phyloP scores from a whole-genome alignment of 2,329 filamentous ascomycete species.

The Botrytis pseudocinerea region DNA sequence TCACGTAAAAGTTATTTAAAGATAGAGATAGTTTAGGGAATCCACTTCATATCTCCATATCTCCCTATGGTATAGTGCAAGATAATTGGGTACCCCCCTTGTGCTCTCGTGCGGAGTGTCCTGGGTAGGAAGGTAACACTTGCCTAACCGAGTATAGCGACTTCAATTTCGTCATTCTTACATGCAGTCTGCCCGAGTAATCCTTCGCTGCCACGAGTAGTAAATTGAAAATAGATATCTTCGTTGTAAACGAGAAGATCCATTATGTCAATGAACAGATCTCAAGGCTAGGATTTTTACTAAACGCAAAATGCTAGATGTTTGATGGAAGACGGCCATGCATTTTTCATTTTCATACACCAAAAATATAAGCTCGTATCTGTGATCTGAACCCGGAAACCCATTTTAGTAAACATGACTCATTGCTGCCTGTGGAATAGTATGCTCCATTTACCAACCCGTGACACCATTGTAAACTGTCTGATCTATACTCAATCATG shows the following conservation, averaged over 20 bases:
- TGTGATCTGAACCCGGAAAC: background rate
- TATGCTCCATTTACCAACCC: background rate
- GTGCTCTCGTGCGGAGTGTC: background rate
- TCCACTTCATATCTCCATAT: background rate
- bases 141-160: slow-evolving; percentile 1
- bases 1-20: background rate
- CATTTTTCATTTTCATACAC: background rate
- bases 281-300: background rate
- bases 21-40: background rate
- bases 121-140: slow-evolving; percentile 14
- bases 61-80: background rate
- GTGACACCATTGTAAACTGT: background rate
- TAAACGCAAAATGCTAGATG: background rate
- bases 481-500: background rate
- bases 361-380: background rate
- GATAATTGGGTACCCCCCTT: background rate
- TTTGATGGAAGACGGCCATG: background rate
- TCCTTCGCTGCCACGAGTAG: background rate
- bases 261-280: background rate
- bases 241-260: background rate
- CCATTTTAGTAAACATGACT: background rate
- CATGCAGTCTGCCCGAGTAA: background rate
- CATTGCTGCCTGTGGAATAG: background rate
- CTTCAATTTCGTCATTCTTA: slow-evolving; percentile 16
- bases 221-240: background rate